These are phyloP conservation scores for Coniochaeta hoffmannii DNA, from an alignment of 2,329 filamentous ascomycete genomes.

Conservation along the genomic window DNA sequence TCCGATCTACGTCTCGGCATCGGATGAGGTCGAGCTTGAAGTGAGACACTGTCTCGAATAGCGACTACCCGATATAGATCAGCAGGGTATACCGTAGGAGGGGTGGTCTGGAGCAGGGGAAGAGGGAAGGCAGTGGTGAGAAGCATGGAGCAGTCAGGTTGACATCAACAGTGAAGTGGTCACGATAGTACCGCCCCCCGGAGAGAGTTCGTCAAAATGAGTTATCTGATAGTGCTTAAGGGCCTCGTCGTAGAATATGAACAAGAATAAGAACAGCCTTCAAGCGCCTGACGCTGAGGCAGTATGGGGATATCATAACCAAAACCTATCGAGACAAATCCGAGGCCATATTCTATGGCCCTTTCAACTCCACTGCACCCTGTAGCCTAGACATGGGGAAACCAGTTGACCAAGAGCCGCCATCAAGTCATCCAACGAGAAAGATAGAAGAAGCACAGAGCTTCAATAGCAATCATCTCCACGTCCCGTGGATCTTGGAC, in stretches of 20 bases:
- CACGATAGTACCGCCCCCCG: no score
- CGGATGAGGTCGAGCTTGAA: background rate
- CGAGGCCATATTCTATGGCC: background rate
- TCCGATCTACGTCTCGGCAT: background rate
- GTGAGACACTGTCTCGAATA: no score
- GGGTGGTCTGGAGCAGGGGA: no score
- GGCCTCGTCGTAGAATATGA: background rate
- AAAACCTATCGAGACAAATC: background rate
- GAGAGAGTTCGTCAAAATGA: background rate
- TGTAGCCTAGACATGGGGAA: background rate
- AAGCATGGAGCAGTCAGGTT: no score
- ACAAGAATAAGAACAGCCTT: background rate
- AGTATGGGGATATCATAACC: constrained; percentile 2
- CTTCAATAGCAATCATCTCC: constrained; percentile 33
- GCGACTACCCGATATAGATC: no score
- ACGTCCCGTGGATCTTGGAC: constrained; percentile 45
- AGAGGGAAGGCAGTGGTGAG: no score
- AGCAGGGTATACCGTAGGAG: no score
- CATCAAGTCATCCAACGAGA: constrained; percentile 2
- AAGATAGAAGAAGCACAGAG: constrained; percentile 4
- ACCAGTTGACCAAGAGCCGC: background rate
- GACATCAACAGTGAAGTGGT: no score
- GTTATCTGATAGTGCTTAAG: background rate
- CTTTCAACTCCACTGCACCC: background rate
- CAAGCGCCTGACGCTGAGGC: constrained; percentile 1